These are phyloP conservation scores for Arthrobotrys conoides DNA, from an alignment of 2,329 filamentous ascomycete genomes.

Conservation along the genomic window DNA sequence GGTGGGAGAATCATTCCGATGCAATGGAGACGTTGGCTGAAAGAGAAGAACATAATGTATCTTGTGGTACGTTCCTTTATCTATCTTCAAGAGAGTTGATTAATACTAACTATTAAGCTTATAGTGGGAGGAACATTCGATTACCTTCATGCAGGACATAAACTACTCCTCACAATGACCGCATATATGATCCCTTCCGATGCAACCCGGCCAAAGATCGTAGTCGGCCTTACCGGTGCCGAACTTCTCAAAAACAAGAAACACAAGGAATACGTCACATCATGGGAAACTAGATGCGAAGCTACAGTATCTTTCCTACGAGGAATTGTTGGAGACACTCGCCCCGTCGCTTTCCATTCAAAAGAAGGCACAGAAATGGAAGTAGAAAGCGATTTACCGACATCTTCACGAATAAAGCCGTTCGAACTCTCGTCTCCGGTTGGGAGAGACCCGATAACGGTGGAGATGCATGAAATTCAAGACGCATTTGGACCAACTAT, in stretches of 20 bases:
- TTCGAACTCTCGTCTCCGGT: conserved; percentile 40
- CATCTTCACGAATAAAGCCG: conserved; percentile 40
- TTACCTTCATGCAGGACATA: conserved; percentile 94
- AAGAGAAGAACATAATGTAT: conserved; percentile 60
- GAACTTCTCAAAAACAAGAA: conserved; percentile 90
- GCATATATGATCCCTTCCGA: conserved; percentile 72
- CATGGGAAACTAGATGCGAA: conserved; percentile 81
- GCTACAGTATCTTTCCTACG: conserved; percentile 80
- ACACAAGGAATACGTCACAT: conserved; percentile 82
- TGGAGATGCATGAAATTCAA: conserved; percentile 87
- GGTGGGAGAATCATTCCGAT: conserved; percentile 52
- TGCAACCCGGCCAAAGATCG: conserved; percentile 72
- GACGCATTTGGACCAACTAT: conserved; percentile 93
- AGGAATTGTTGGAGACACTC: conserved; percentile 74
- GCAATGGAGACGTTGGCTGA: conserved; percentile 63
- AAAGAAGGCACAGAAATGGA: conserved; percentile 69
- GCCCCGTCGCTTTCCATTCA: conserved; percentile 67
- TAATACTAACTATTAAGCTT: conserved; percentile 37
- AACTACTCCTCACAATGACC: conserved; percentile 92
- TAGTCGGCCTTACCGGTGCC: conserved; percentile 90
- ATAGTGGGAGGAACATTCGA: conserved; percentile 91
- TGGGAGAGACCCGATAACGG: conserved; percentile 68
- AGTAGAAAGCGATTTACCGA: conserved; percentile 64
- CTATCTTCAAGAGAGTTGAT: neutral
- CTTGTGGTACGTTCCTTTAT: conserved; percentile 37